phyloP scores from a whole-genome alignment of 805 yeast genomes.

The Henningerozyma blattae region DNA sequence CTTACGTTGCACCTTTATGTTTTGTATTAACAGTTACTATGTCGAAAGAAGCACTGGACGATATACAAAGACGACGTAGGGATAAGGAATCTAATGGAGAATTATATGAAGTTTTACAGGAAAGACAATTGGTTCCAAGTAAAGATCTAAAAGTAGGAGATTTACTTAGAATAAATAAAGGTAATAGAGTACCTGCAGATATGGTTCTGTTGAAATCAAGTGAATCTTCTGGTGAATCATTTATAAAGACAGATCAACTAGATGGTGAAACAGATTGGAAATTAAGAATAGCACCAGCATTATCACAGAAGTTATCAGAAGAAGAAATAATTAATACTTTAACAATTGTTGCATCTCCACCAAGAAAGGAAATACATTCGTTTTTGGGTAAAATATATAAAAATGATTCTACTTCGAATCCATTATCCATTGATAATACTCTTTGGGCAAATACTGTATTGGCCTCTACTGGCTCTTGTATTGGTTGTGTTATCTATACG shows the following conservation, averaged over 20 bases:
- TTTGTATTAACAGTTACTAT: slow-evolving; percentile 88
- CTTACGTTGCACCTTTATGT: slow-evolving; percentile 87
- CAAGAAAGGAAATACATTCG: slow-evolving; percentile 70
- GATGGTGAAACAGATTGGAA: slow-evolving; percentile 99
- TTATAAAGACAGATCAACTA: slow-evolving; percentile 91
- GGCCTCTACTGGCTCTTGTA: slow-evolving; percentile 79
- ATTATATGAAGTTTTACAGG: slow-evolving; percentile 56
- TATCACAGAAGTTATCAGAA: slow-evolving; percentile 51
- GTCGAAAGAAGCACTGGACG: slow-evolving; percentile 93
- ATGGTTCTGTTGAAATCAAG: slow-evolving; percentile 73
- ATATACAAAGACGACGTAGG: slow-evolving; percentile 77
- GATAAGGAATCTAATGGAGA: slow-evolving; percentile 85
- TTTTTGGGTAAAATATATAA: slow-evolving; percentile 62
- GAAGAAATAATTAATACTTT: slow-evolving; percentile 37
- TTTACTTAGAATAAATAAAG: slow-evolving; percentile 67
- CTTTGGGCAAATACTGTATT: slow-evolving; percentile 97
- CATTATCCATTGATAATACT: slow-evolving; percentile 79
- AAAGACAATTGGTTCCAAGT: slow-evolving; percentile 33
- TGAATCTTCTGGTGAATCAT: slow-evolving; percentile 74
- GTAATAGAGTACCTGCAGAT: slow-evolving; percentile 88
- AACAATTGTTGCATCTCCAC: slow-evolving; percentile 58
- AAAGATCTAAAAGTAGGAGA: slow-evolving; percentile 77
- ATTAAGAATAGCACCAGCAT: slow-evolving; percentile 61
- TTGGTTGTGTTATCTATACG: slow-evolving; percentile 81
- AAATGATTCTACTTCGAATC: slow-evolving; percentile 39